Percentiles rank a stretch among this genome's conserved stretches.
phyloP scores from a whole-genome alignment of 2,329 filamentous ascomycete genomes.

The Exophiala sideris region DNA sequence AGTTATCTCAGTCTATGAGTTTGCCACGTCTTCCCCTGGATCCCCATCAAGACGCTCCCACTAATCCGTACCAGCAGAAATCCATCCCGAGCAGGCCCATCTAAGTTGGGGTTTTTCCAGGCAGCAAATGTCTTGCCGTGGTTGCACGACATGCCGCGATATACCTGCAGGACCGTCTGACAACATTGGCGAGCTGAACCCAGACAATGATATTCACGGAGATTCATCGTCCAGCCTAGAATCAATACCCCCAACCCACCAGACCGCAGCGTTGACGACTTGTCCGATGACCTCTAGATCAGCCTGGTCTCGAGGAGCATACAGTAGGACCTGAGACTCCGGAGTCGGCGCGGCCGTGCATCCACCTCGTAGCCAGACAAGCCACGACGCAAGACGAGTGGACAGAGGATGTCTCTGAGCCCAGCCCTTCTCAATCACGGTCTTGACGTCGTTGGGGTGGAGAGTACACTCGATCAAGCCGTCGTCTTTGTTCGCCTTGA shows the following conservation, averaged over 20 bases:
- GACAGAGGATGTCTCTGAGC: conserved; percentile 61
- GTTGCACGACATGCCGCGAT: no score
- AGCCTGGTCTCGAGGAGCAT: conserved; percentile 35
- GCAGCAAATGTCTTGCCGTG: no score
- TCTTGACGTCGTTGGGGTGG: conserved; percentile 71
- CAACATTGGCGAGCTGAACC: not conserved
- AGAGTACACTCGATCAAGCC: conserved; percentile 39
- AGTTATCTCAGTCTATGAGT: no score
- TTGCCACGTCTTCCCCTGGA: no score
- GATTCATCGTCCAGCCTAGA: conserved; percentile 12
- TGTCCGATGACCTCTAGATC: conserved; percentile 34
- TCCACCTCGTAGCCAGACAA: not conserved
- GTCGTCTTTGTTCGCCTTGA: conserved; percentile 8
- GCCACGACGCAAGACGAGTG: conserved; percentile 13
- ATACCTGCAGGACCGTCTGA: not conserved
- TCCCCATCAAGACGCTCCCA: no score
- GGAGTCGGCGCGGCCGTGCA: not conserved
- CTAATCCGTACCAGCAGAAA: no score
- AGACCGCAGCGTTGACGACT: conserved; percentile 34
- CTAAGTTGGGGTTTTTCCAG: no score
- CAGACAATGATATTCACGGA: not conserved
- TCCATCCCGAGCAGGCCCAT: no score
- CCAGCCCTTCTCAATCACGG: conserved; percentile 73
- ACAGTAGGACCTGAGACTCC: conserved; percentile 30
- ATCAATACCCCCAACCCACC: conserved; percentile 26